Base-by-base conservation (phyloP, 306 rosid genomes). In the Glycine soja region DNA sequence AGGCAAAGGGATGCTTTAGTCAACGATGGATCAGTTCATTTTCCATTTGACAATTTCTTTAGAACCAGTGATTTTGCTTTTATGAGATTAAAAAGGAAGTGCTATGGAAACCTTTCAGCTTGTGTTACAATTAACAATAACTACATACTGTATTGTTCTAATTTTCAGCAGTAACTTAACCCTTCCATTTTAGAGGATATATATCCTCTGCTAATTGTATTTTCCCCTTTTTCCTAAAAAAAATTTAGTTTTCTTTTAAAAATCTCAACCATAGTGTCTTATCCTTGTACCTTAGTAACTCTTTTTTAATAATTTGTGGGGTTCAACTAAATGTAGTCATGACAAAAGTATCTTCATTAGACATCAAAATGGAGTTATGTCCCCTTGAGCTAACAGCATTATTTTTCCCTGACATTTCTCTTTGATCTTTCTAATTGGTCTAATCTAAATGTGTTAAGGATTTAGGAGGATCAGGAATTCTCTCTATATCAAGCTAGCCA, bases 341-440 rank as follows among this genome's bases (percentile, higher is more conserved):
- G 3, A 58, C 24, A 9, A 30, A 38, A 62, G 34, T 58, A 42
- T 76, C 72, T 63, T 34, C 18, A 63, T 32, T 50, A 50, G 51
- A 51, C 51, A 48, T 76, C 62, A 70, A 63, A 62, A 76, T 34
- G 51, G 72, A 53, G 16, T 30, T 42, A 36, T 48, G 46, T 59
- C 46, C 16, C 13, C 77, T 45, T 8, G n/a, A 32, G 62, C 4
- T 7, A 61, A 70, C 57, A 16, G 5, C 65, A 36, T 79, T 15
- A 15, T 75, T 15, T 4, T 54, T 52, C 11, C 4, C 62, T 10
- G 0, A 34, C 43, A 47, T 62, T 76, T 51, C 66, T 19, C 47
- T 14, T 57, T 42, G 46, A 40, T 68, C 40, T 69, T 45, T 45
- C 51, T 30, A n/a, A 69, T 32, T 76, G 11, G 24, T 57, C 61